These are phyloP conservation scores for Haplosporangium sp. DNA, from an alignment of 371 early-diverging fungal genomes.

Conservation along the genomic window DNA sequence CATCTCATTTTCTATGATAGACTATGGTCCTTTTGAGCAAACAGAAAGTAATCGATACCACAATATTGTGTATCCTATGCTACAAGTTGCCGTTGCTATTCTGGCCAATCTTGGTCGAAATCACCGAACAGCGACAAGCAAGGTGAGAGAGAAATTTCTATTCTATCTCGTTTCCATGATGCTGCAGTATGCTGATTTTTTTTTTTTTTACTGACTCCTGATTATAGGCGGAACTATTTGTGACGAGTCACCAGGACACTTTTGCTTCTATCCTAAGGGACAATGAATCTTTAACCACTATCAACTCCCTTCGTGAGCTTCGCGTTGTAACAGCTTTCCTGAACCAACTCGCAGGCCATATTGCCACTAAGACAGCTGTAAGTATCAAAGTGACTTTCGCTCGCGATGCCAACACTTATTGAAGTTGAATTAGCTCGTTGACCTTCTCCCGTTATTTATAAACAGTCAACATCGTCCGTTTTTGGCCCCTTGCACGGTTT, in stretches of 20 bases:
- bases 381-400: constrained; percentile 9
- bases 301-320: constrained; percentile 52
- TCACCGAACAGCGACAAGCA: constrained; percentile 49
- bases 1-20: constrained; percentile 4
- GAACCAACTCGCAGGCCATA: constrained; percentile 50
- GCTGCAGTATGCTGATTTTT: too few species aligned
- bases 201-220: neutral
- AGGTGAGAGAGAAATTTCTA: constrained; percentile 19
- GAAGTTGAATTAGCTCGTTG: neutral
- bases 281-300: constrained; percentile 30
- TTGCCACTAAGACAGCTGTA: constrained; percentile 30
- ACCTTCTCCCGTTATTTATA: neutral
- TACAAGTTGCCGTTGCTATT: constrained; percentile 54
- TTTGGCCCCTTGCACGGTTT: constrained; percentile 63
- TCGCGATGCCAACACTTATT: neutral
- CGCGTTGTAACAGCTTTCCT: constrained; percentile 49
- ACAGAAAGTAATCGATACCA: constrained; percentile 54
- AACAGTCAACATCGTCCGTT: constrained; percentile 37
- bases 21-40: constrained; percentile 54
- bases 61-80: constrained; percentile 55
- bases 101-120: constrained; percentile 54
- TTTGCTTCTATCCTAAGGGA: constrained; percentile 52
- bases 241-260: constrained; percentile 54
- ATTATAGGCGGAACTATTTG: constrained; percentile 51
- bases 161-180: too few species aligned